These are phyloP conservation scores for Monilinia vaccinii-corymbosi DNA, from an alignment of 2,329 filamentous ascomycete genomes.

Conservation along the genomic window DNA sequence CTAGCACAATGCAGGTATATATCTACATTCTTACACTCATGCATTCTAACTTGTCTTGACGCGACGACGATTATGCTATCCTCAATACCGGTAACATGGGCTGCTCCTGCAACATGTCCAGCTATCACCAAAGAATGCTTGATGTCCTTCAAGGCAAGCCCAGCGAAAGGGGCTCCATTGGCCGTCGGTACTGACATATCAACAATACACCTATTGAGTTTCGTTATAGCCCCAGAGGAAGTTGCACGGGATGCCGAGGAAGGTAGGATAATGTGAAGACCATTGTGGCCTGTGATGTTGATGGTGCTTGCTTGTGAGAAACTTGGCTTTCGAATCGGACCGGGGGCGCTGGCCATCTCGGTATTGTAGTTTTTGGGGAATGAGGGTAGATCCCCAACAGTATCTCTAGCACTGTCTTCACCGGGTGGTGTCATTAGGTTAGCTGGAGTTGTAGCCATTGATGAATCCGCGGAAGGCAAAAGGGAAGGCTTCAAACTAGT, in stretches of 20 bases:
- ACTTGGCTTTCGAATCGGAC: conserved; percentile 47
- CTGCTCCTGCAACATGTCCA: conserved; percentile 68
- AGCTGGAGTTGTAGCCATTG: conserved; percentile 32
- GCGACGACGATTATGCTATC: conserved; percentile 70
- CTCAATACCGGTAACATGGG: conserved; percentile 69
- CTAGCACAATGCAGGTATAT: conserved; percentile 77
- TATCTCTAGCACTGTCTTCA: conserved; percentile 28
- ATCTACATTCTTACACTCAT: conserved; percentile 72
- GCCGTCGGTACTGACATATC: conserved; percentile 67
- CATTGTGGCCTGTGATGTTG: conserved; percentile 55
- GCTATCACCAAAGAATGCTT: conserved; percentile 64
- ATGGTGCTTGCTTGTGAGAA: conserved; percentile 55
- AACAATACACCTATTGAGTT: conserved; percentile 62
- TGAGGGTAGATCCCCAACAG: conserved; percentile 32
- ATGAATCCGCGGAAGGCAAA: conserved; percentile 33
- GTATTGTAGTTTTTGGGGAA: conserved; percentile 47
- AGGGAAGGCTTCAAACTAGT: conserved; percentile 26
- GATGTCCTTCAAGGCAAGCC: conserved; percentile 60
- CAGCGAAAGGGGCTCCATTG: conserved; percentile 57
- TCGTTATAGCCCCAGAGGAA: conserved; percentile 62
- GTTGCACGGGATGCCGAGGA: conserved; percentile 61
- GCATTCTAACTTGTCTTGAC: conserved; percentile 85
- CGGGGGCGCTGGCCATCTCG: conserved; percentile 36
- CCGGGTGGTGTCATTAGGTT: conserved; percentile 21
- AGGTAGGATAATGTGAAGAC: conserved; percentile 70